These are phyloP conservation scores for Angomonas ambiguus DNA, from an alignment of 208 protist species.

Conservation along the genomic window DNA sequence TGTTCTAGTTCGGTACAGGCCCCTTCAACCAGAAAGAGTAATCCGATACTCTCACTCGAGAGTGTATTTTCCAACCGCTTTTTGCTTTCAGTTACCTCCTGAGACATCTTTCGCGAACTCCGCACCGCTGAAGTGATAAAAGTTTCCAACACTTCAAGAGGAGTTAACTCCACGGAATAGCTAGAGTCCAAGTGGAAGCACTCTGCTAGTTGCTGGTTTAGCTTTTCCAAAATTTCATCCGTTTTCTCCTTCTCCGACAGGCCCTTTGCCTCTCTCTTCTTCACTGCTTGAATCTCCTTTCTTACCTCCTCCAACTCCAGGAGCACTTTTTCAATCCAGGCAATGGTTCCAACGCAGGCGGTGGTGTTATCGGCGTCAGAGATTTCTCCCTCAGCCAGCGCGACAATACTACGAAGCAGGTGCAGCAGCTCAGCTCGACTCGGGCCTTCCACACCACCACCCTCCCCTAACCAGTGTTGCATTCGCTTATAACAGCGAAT, in stretches of 20 bases:
- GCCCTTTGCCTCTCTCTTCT: too few relatives aligned
- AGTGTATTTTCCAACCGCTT: neutral
- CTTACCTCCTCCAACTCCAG: too few relatives aligned
- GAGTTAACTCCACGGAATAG: neutral
- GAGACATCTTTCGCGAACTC: neutral
- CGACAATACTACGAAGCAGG: neutral
- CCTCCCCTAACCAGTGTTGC: neutral
- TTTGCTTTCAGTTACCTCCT: neutral
- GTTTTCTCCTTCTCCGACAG: too few relatives aligned
- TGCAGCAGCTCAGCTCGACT: neutral
- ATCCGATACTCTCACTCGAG: neutral
- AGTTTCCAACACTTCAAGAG: neutral
- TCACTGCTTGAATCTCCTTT: too few relatives aligned
- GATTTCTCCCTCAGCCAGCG: neutral
- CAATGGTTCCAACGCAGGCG: too few relatives aligned
- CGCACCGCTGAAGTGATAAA: neutral
- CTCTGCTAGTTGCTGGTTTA: too few relatives aligned
- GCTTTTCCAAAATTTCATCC: too few relatives aligned
- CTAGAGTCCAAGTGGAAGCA: neutral
- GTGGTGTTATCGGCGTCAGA: too few relatives aligned
- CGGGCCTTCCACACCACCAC: neutral
- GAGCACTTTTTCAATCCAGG: too few relatives aligned
- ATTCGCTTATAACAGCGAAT: neutral
- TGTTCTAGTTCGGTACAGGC: neutral
- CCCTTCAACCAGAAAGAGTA: neutral